phyloP scores from a whole-genome alignment of 148 eudicot genomes.

The Nepenthes gracilis region DNA sequence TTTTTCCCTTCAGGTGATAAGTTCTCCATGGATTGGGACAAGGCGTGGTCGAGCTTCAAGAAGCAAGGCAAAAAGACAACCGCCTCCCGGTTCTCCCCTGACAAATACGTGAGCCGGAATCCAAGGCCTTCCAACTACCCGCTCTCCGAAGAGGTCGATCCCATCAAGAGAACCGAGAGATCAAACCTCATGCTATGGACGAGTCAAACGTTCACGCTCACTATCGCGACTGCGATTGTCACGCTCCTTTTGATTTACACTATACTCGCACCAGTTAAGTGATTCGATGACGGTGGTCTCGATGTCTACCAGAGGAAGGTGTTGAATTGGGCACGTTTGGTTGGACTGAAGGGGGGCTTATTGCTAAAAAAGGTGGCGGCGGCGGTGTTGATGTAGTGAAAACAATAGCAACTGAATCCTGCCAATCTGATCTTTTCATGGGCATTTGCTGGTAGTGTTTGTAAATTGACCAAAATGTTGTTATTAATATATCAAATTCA shows the following conservation, averaged over 20 bases:
- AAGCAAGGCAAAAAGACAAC: conserved; percentile 59
- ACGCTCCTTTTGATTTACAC: conserved; percentile 69
- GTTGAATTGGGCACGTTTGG: too few relatives aligned
- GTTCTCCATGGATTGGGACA: conserved; percentile 81
- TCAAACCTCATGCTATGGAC: conserved; percentile 91
- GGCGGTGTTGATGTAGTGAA: too few relatives aligned
- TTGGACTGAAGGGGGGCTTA: too few relatives aligned
- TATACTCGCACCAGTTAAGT: conserved; percentile 59
- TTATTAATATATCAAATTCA: too few relatives aligned
- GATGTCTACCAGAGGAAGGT: too few relatives aligned
- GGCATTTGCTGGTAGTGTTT: too few relatives aligned
- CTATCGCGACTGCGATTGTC: conserved; percentile 57
- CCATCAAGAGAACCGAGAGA: conserved; percentile 85
- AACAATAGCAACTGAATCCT: too few relatives aligned
- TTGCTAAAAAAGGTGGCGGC: too few relatives aligned
- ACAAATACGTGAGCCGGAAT: conserved; percentile 94
- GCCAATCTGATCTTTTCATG: too few relatives aligned
- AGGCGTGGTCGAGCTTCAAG: conserved; percentile 91
- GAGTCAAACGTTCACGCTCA: conserved; percentile 77
- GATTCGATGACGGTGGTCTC: conserved; percentile 3
- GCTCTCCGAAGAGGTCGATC: conserved; percentile 91
- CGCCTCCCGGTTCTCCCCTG: conserved; percentile 44
- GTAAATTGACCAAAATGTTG: too few relatives aligned
- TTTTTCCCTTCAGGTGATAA: conserved; percentile 28
- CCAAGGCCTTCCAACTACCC: conserved; percentile 85